Conservation (phyloP, 2,329 filamentous ascomycete genomes). For the Bipolaris victoriae region DNA sequence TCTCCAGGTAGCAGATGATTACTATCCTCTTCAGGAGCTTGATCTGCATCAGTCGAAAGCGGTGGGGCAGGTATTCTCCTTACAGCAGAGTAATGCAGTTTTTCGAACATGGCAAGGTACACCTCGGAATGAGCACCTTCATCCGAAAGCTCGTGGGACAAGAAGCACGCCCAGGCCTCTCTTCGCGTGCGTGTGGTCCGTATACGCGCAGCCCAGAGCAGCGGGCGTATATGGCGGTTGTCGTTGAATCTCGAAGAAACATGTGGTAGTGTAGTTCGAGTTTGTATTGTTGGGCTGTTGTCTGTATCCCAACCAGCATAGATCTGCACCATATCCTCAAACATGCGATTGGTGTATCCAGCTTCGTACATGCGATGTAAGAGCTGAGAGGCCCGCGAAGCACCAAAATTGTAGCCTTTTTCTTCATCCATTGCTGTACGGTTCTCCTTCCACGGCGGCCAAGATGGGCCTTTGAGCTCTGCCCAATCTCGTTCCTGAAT, state of each 20-base stretch:
- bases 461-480: slow-evolving; percentile 63
- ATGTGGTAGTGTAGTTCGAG: slow-evolving; percentile 52
- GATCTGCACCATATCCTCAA: slow-evolving; percentile 62
- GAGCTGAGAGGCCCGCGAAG: slow-evolving; percentile 62
- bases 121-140: slow-evolving; percentile 50
- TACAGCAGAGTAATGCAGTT: slow-evolving; percentile 53
- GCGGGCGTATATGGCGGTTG: slow-evolving; percentile 21
- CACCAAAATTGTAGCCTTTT: slow-evolving; percentile 62
- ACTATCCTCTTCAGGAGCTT: slow-evolving; percentile 5
- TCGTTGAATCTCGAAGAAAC: slow-evolving; percentile 14
- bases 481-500: slow-evolving; percentile 63
- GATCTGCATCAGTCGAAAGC: slow-evolving; percentile 10
- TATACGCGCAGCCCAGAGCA: slow-evolving; percentile 64
- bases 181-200: slow-evolving; percentile 64
- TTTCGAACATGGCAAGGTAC: slow-evolving; percentile 64
- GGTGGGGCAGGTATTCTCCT: slow-evolving; percentile 10
- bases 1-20: slow-evolving; percentile 63
- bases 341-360: slow-evolving; percentile 59
- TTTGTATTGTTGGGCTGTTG: slow-evolving; percentile 67
- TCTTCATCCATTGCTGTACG: slow-evolving; percentile 65
- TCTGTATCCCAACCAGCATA: slow-evolving; percentile 69
- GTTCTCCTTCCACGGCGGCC: slow-evolving; percentile 71
- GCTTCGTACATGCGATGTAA: slow-evolving; percentile 64
- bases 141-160: slow-evolving; percentile 59
- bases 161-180: slow-evolving; percentile 70